Base-by-base conservation (phyloP, 805 yeast species). In the Candida odintsovae region DNA sequence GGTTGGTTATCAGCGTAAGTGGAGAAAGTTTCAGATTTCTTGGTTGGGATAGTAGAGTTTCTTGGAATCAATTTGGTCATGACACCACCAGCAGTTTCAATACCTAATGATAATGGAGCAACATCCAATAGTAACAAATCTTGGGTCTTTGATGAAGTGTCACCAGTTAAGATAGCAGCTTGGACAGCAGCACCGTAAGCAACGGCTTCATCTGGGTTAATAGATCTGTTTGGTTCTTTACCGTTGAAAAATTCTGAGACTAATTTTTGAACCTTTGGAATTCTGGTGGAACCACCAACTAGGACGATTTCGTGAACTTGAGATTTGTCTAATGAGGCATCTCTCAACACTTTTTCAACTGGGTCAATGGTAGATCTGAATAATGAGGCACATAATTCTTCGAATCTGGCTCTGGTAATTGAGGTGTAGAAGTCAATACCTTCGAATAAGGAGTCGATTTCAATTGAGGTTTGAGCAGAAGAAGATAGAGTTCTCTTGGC, bases 161-260 rank as follows among this genome's bases (percentile, higher is more conserved):
- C 97, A 76, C 97, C 97, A 51, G 96, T 82, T 68, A 90, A 80
- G 67, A 90, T 90, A 59, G 97, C 97, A 58, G 96, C 97, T 78
- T 90, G 97, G 59, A 90, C 97, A 54, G 97, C 97, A 60, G 97
- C 97, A 84, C 97, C 97, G 76, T 90, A 90, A 65, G 97, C 97
- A 72, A 90, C 97, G 65, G 97, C 97, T 77, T 90, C 97, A 78
- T 90, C 97, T 61, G 97, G 97, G 82, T 90, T 90, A 72, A 90
- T 90, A 45, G 96, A 87, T 76, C 83, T 86, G 79, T 88, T 88
- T 73, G 95, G 96, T 75, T 90, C 96, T 77, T 90, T 90, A 69
- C 97, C 97, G 72, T 90, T 87, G 82, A 90, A 90, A 83, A 83
- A 90, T 73, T 90, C 97, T 57, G 96, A 85, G 44, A 90, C 96